Evolutionary conservation across 305 asterid genomes (phyloP).

Genomic region (Petunia hybrid): DNA sequence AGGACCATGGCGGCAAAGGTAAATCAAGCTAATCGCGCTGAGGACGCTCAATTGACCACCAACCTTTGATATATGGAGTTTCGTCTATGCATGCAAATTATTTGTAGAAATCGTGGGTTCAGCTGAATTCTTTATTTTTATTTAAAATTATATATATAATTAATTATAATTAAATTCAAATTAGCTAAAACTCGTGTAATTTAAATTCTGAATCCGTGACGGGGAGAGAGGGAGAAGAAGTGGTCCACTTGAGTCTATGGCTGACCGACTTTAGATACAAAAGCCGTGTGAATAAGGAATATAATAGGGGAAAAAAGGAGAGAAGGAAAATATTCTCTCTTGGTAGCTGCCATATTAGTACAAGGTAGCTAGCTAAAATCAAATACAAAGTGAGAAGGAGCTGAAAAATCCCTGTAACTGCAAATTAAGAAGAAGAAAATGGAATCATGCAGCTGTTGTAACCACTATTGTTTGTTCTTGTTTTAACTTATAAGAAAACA

Average conservation of each 20-base stretch:
- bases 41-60: no score
- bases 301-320: slow-evolving; percentile 20
- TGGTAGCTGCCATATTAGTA: slow-evolving; percentile 30
- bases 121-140: no score
- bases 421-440: background rate
- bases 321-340: slow-evolving; percentile 46
- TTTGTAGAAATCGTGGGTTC: no score
- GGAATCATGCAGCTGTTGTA: slow-evolving; percentile 13
- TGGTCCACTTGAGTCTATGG: slow-evolving; percentile 66
- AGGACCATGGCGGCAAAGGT: no score
- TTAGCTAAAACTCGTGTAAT: no score
- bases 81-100: no score
- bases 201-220: no score
- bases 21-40: no score
- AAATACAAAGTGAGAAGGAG: background rate
- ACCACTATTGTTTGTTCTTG: slow-evolving; percentile 5
- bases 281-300: slow-evolving; percentile 54
- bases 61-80: no score
- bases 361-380: slow-evolving; percentile 41
- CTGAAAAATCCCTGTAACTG: background rate
- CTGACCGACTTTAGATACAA: slow-evolving; percentile 63
- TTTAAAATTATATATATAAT: no score
- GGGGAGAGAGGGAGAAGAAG: slow-evolving; percentile 23
- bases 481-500: background rate
- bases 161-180: no score